Conservation (phyloP, 257 asterid species). For the Linderniella brevidens region DNA sequence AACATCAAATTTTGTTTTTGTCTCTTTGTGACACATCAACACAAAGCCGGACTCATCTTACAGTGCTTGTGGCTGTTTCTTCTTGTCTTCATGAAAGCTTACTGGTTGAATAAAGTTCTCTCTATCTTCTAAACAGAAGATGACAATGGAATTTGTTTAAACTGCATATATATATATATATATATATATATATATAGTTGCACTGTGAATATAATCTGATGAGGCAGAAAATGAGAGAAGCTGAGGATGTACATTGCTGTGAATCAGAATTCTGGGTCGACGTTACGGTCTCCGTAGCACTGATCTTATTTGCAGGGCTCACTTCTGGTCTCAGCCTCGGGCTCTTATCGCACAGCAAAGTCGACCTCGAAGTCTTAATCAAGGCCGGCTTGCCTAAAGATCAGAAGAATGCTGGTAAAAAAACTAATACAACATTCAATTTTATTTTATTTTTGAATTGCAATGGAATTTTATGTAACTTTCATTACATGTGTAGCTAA, state of each 20-base stretch:
- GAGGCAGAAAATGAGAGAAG: slow-evolving; percentile 33
- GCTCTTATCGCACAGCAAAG: slow-evolving; percentile 76
- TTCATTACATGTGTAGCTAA: slow-evolving; percentile 23
- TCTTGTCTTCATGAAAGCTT: too few species aligned
- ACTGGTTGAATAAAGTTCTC: too few species aligned
- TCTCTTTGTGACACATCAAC: too few species aligned
- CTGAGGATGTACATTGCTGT: slow-evolving; percentile 87
- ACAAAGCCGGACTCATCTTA: too few species aligned
- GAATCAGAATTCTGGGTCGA: slow-evolving; percentile 79
- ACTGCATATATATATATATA: too few species aligned
- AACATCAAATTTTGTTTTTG: too few species aligned
- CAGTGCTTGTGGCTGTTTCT: too few species aligned
- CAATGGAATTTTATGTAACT: not conserved
- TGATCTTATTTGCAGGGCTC: slow-evolving; percentile 76
- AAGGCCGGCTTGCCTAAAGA: slow-evolving; percentile 71
- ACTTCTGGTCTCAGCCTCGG: slow-evolving; percentile 90
- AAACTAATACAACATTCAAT: not conserved
- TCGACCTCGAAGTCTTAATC: slow-evolving; percentile 67
- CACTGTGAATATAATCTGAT: not conserved
- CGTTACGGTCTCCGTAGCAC: slow-evolving; percentile 27
- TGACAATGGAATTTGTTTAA: too few species aligned
- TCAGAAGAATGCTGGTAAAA: slow-evolving; percentile 49
- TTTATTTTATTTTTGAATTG: not conserved
- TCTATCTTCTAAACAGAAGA: too few species aligned
- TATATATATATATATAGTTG: too few species aligned